Percentiles rank a stretch among this genome's conserved stretches.
Conservation (phyloP, 2,329 filamentous ascomycete species). For the Penicillium sp. region DNA sequence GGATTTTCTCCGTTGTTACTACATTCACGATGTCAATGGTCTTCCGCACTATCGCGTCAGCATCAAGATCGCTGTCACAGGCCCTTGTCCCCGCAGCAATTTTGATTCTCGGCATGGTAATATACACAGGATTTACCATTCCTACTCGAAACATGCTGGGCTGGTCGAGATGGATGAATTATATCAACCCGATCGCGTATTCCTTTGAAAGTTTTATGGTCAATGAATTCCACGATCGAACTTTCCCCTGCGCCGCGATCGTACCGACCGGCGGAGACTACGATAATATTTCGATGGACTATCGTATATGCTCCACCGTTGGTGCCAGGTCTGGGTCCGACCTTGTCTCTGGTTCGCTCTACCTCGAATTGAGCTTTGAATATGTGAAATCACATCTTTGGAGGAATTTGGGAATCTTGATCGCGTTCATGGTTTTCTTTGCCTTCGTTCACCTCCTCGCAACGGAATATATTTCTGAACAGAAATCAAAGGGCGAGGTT, state of each 20-base stretch:
- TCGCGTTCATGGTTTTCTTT: constrained; percentile 10
- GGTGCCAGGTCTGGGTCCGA: not conserved
- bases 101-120: constrained; percentile 47
- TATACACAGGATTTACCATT: constrained; percentile 57
- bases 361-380: not conserved
- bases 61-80: constrained; percentile 68
- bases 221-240: constrained; percentile 51
- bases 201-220: constrained; percentile 76
- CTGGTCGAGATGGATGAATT: constrained; percentile 85
- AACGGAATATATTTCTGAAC: constrained; percentile 30
- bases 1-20: constrained; percentile 65
- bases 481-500: constrained; percentile 35
- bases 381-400: constrained; percentile 2
- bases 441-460: constrained; percentile 25
- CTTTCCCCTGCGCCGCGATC: not conserved
- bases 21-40: constrained; percentile 84
- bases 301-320: not conserved
- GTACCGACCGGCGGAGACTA: not conserved
- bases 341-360: not conserved
- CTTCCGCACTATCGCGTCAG: constrained; percentile 79
- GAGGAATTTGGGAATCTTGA: constrained; percentile 15
- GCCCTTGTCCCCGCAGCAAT: constrained; percentile 61
- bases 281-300: not conserved
- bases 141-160: constrained; percentile 66
- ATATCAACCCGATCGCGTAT: constrained; percentile 78